A percentile compares a stretch with the other conserved stretches of the same genome.
These are phyloP conservation scores for Hypoxylon subgilvum DNA, from an alignment of 495 filamentous ascomycete species.

Conservation along the genomic window DNA sequence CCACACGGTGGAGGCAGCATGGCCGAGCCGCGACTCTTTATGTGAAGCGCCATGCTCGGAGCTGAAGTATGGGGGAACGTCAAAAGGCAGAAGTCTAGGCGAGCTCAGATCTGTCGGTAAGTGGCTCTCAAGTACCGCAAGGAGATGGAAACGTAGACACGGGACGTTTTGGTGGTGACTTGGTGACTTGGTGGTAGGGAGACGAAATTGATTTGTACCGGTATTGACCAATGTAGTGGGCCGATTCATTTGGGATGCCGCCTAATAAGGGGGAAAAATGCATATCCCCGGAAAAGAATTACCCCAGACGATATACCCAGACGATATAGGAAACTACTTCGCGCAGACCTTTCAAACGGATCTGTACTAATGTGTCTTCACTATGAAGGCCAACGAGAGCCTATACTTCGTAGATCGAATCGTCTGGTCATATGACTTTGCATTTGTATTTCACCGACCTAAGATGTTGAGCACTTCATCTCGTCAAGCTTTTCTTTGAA, in stretches of 20 bases:
- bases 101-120: conserved; percentile 30
- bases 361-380: conserved; percentile 1
- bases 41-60: conserved; percentile 30
- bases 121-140: conserved; percentile 31
- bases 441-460: conserved; percentile 2
- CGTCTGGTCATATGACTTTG: neutral
- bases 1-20: conserved; percentile 18
- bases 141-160: conserved; percentile 19
- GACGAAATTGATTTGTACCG: conserved; percentile 35
- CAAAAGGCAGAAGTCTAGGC: conserved; percentile 31
- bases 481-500: conserved; percentile 6
- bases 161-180: conserved; percentile 21
- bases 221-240: conserved; percentile 33
- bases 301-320: conserved; percentile 25
- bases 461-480: neutral
- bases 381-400: too few species aligned
- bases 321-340: conserved; percentile 27
- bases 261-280: conserved; percentile 40
- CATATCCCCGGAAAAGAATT: conserved; percentile 35
- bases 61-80: neutral
- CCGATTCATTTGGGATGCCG: conserved; percentile 40
- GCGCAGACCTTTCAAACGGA: conserved; percentile 3
- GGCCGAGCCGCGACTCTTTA: conserved; percentile 32
- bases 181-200: conserved; percentile 23
- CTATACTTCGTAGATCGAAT: conserved; percentile 1